phyloP scores from a whole-genome alignment of 225 moss, liverwort and hornwort genomes.

The Polytrichum commune region DNA sequence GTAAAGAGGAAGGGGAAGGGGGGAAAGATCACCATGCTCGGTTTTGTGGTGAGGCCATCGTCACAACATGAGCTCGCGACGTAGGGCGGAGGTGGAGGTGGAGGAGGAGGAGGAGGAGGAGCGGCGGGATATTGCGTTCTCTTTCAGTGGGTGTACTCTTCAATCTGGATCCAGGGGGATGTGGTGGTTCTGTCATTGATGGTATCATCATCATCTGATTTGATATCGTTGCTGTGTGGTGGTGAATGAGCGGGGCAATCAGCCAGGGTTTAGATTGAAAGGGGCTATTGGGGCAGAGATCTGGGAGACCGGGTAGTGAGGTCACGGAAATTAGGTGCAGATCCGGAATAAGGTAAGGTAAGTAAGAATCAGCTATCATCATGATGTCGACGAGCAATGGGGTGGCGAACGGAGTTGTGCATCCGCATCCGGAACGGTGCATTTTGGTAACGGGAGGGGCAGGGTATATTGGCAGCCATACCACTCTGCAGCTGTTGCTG shows the following conservation, averaged over 20 bases:
- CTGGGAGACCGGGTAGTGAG: neutral
- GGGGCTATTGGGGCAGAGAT: neutral
- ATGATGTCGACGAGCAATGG: slow-evolving; percentile 8
- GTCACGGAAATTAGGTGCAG: neutral
- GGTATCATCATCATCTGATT: neutral
- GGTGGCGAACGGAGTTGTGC: slow-evolving; percentile 22
- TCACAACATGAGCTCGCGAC: too few species aligned
- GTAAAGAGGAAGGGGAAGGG: too few species aligned
- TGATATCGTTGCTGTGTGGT: neutral
- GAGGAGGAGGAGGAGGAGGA: too few species aligned
- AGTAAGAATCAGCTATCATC: too few species aligned
- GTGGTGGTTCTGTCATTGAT: too few species aligned
- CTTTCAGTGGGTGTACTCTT: too few species aligned
- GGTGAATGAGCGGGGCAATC: neutral
- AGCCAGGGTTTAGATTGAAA: neutral
- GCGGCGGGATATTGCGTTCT: too few species aligned
- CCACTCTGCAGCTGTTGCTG: slow-evolving; percentile 55
- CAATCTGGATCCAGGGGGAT: too few species aligned
- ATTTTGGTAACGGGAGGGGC: slow-evolving; percentile 65
- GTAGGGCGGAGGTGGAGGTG: too few species aligned
- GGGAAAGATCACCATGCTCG: too few species aligned
- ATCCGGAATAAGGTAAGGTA: neutral
- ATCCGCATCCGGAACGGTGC: slow-evolving; percentile 21
- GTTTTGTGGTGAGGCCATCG: too few species aligned
- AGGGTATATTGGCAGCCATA: slow-evolving; percentile 68